phyloP scores from a whole-genome alignment of 2,329 filamentous ascomycete genomes.

The Exophiala calicioides region DNA sequence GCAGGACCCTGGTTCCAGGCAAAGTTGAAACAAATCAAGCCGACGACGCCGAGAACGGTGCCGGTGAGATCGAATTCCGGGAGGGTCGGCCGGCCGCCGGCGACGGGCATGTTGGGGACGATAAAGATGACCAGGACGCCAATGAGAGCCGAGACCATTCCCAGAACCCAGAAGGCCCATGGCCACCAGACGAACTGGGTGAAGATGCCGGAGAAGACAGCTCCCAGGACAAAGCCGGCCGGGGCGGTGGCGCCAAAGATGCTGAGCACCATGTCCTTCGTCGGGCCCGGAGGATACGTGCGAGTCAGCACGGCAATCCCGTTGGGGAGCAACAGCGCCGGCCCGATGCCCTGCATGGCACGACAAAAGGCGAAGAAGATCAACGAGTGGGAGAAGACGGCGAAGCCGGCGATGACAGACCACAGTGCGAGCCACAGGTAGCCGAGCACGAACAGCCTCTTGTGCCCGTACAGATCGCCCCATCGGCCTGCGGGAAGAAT shows the following conservation, averaged over 20 bases:
- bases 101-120: slow-evolving; percentile 41
- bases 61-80: slow-evolving; percentile 45
- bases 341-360: slow-evolving; percentile 50
- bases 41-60: slow-evolving; percentile 49
- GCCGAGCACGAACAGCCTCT: slow-evolving; percentile 51
- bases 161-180: slow-evolving; percentile 52
- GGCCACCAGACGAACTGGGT: slow-evolving; percentile 51
- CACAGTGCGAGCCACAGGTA: slow-evolving; percentile 53
- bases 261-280: slow-evolving; percentile 53
- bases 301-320: slow-evolving; percentile 51
- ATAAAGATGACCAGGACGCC: slow-evolving; percentile 40
- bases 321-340: slow-evolving; percentile 52
- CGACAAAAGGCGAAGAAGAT: slow-evolving; percentile 40
- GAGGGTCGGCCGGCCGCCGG: slow-evolving; percentile 33
- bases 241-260: slow-evolving; percentile 53
- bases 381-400: slow-evolving; percentile 39
- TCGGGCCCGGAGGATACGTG: slow-evolving; percentile 46
- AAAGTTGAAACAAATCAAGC: slow-evolving; percentile 58
- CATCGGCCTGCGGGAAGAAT: slow-evolving; percentile 53
- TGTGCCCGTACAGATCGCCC: slow-evolving; percentile 54
- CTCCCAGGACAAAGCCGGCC: slow-evolving; percentile 46
- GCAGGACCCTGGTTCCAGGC: slow-evolving; percentile 57
- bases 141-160: slow-evolving; percentile 42
- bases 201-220: slow-evolving; percentile 44
- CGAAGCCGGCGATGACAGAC: slow-evolving; percentile 49